These are phyloP conservation scores for Boletus sp. DNA, from an alignment of 1,284 basidiomycete genomes.

Conservation along the genomic window DNA sequence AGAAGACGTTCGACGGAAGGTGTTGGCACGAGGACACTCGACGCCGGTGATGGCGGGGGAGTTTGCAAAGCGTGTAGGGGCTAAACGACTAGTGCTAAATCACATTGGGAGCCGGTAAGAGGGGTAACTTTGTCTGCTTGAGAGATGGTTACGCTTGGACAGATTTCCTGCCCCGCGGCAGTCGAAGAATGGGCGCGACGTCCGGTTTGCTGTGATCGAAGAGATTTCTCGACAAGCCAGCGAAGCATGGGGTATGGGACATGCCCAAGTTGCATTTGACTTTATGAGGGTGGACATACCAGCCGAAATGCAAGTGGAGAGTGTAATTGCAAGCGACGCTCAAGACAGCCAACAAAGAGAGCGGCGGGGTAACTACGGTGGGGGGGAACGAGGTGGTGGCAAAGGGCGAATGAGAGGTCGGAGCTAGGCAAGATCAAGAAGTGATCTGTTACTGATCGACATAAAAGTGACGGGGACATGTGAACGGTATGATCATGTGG, in stretches of 20 bases:
- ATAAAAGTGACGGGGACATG: background rate
- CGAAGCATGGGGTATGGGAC: constrained; percentile 54
- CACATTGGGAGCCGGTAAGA: constrained; percentile 79
- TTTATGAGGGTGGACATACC: constrained; percentile 64
- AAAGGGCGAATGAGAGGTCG: constrained; percentile 2
- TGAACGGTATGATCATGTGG: background rate
- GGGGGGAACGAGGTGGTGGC: constrained; percentile 1
- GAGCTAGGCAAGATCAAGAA: background rate
- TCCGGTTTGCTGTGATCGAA: constrained; percentile 50
- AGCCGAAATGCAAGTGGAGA: constrained; percentile 5
- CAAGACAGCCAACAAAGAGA: background rate
- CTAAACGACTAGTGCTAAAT: constrained; percentile 75
- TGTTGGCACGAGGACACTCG: constrained; percentile 76
- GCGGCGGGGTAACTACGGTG: background rate
- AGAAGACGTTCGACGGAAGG: constrained; percentile 58
- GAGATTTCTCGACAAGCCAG: constrained; percentile 72
- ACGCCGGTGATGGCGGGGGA: constrained; percentile 81
- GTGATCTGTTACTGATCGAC: background rate
- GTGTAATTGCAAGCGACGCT: too few relatives aligned
- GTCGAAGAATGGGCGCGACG: constrained; percentile 43
- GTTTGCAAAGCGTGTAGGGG: constrained; percentile 71
- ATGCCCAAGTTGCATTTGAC: constrained; percentile 66
- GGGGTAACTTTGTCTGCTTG: constrained; percentile 24
- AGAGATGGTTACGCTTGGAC: constrained; percentile 33
- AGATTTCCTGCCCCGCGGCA: constrained; percentile 52